These are phyloP conservation scores for Nemania bipapillata DNA, from an alignment of 2,329 filamentous ascomycete genomes.

Conservation along the genomic window DNA sequence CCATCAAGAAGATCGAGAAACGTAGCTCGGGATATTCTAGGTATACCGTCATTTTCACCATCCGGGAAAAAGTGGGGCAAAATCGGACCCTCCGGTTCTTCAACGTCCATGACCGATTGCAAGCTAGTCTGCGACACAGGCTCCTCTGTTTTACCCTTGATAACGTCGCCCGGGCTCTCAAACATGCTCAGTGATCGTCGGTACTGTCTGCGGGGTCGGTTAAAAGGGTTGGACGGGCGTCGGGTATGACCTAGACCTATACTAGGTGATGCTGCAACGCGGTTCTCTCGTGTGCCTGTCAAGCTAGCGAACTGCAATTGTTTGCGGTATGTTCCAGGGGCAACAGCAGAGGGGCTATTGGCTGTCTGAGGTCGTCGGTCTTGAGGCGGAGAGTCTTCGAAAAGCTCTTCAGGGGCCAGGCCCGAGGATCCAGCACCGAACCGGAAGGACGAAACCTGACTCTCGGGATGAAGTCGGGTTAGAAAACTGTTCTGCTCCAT, in stretches of 20 bases:
- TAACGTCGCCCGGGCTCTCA: constrained; percentile 86
- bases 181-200: constrained; percentile 98
- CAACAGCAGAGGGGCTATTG: constrained; percentile 66
- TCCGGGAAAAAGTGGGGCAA: constrained; percentile 87
- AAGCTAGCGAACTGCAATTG: constrained; percentile 70
- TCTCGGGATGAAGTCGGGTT: constrained; percentile 68
- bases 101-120: constrained; percentile 83
- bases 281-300: constrained; percentile 63
- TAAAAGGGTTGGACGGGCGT: constrained; percentile 76
- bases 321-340: constrained; percentile 68
- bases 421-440: constrained; percentile 71
- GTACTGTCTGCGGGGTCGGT: constrained; percentile 86
- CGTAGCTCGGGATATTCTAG: constrained; percentile 83
- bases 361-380: constrained; percentile 71
- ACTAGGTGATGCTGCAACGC: constrained; percentile 78
- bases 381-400: constrained; percentile 80
- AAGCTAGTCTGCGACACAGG: constrained; percentile 65
- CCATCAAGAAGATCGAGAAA: constrained; percentile 89
- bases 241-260: constrained; percentile 73
- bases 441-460: constrained; percentile 76
- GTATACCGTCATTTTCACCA: constrained; percentile 84
- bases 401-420: constrained; percentile 81
- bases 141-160: constrained; percentile 78
- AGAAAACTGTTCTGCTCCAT: constrained; percentile 11
- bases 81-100: constrained; percentile 76